phyloP scores from a whole-genome alignment of 164 flowering plant genomes.

The Nymphaea colorata region DNA sequence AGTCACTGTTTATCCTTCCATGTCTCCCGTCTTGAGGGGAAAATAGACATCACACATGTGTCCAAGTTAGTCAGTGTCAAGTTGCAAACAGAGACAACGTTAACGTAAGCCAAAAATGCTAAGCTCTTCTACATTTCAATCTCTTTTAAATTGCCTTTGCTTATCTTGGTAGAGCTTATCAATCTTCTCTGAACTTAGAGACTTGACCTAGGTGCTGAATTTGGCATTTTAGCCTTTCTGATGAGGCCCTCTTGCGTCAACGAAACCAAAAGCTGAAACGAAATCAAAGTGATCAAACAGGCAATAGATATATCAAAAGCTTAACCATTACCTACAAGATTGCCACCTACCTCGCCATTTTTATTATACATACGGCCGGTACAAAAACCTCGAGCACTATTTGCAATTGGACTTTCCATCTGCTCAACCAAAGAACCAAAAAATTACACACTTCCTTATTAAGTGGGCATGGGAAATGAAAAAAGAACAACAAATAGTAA shows the following conservation, averaged over 20 bases:
- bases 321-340: background rate
- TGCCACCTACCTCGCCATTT: conserved; percentile 66
- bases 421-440: conserved; percentile 10
- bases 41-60: too few species aligned
- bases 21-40: too few species aligned
- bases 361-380: conserved; percentile 66
- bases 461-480: background rate
- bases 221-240: conserved; percentile 30
- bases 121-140: too few species aligned
- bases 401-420: conserved; percentile 43
- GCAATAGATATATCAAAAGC: background rate
- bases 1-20: too few species aligned
- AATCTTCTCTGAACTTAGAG: conserved; percentile 16
- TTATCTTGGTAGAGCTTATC: too few species aligned
- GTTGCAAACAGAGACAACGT: too few species aligned
- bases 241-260: conserved; percentile 72
- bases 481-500: background rate
- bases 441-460: background rate
- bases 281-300: conserved; percentile 5
- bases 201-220: conserved; percentile 24
- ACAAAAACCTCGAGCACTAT: conserved; percentile 39
- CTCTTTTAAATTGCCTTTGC: too few species aligned
- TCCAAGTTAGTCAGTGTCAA: too few species aligned
- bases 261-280: conserved; percentile 60
- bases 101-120: too few species aligned